Base-by-base conservation (phyloP, 352 stramenopile genomes). In the Pythium dissotocum region DNA sequence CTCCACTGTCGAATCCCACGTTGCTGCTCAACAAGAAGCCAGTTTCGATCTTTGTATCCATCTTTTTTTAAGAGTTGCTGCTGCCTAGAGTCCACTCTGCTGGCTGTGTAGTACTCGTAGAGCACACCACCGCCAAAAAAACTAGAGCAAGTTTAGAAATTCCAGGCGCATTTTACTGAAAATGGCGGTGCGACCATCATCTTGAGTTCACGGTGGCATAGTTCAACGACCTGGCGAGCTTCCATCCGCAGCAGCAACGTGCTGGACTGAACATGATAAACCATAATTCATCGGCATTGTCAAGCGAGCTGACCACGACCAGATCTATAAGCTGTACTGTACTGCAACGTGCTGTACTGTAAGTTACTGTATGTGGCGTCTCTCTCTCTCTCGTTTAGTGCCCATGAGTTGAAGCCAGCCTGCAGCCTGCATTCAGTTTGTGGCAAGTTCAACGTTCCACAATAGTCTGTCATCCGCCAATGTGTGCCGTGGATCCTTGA, bases 371-470 rank as follows among this genome's bases (percentile, higher is more conserved):
- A 18, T 46, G 8, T 46, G 8, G 38, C 33, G 33, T 6, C 35
- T 40, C 6, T 40, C 35, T 40, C 35, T 40, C 35, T 10, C 35
- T 40, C 35, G 35, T 24, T 24, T 24, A 24, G 21, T 24, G 21
- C 21, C 4, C 38, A 10, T 13, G 38, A 46, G 38, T 36, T 44
- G 53, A 59, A 36, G 21, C 21, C 21, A 24, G 21, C 21, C 21
- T 59, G 8, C 28, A 9, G 28, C 53, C 14, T 59, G 53, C 53
- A 57, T 57, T 57, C 51, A 57, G 51, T 44, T 44, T 44, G 53
- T 59, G 53, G 30, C 53, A 42, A 59, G 38, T 46, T 46, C 38
- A 46, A 46, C 38, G 38, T 46, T 46, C 38, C 38, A 46, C 38
- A 18, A 46, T 46, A 18, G 12, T 46, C 38, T 46, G 38, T 46